A percentile compares a stretch with the other conserved stretches of the same genome.
Evolutionary conservation across 306 rosid genomes (phyloP).

Genomic region (Cucumis cinereus): DNA sequence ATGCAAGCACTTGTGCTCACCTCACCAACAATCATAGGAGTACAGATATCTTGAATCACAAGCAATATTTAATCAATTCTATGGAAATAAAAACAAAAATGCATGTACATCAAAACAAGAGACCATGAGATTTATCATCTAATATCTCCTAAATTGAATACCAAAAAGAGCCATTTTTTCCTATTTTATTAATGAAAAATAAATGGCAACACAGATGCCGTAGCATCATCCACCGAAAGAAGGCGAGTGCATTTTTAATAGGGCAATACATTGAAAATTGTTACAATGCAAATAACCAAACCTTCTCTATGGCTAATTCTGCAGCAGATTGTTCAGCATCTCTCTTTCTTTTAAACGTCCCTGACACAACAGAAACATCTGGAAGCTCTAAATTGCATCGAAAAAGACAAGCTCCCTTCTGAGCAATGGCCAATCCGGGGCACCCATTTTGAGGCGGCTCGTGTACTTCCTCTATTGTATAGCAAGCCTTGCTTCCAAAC

Average conservation of each 20-base stretch:
- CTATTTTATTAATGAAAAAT: background rate
- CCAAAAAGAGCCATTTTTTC: background rate
- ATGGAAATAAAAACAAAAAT: background rate
- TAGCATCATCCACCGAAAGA: background rate
- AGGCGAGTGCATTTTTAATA: background rate
- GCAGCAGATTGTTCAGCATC: constrained; percentile 96
- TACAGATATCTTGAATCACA: background rate
- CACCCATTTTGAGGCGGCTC: constrained; percentile 49
- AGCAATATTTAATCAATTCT: background rate
- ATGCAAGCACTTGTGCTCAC: background rate
- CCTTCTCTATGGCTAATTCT: constrained; percentile 76
- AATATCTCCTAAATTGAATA: background rate
- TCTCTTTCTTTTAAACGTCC: constrained; percentile 66
- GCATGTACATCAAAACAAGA: background rate
- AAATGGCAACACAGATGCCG: background rate
- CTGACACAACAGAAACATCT: constrained; percentile 51
- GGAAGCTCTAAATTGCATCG: constrained; percentile 84
- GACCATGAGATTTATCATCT: background rate
- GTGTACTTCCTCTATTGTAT: constrained; percentile 55
- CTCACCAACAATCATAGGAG: background rate
- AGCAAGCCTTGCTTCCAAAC: constrained; percentile 47
- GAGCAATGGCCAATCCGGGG: constrained; percentile 56
- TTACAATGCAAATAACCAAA: constrained; percentile 15
- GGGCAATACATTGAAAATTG: background rate
- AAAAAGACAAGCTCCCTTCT: constrained; percentile 46